Percentiles rank a stretch among this genome's conserved stretches.
phyloP scores from a whole-genome alignment of 73 alveolate genomes.

The Paramecium tetraurelia region DNA sequence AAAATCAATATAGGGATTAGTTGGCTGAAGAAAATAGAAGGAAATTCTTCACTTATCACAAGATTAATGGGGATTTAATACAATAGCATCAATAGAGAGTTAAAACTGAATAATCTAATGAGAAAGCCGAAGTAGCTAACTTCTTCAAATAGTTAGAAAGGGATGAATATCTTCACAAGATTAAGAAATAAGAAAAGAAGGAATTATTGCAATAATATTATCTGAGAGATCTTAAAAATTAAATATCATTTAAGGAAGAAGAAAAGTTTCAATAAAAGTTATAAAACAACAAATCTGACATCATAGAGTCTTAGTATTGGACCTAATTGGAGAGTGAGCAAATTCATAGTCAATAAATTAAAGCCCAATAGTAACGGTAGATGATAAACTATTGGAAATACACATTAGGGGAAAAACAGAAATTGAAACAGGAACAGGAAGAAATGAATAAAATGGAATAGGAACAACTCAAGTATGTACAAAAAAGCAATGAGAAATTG shows the following conservation, averaged over 20 bases:
- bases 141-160: neutral
- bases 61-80: neutral
- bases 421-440: neutral
- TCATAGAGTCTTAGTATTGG: conserved; percentile 19
- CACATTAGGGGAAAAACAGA: neutral
- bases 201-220: neutral
- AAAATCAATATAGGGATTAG: neutral
- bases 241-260: neutral
- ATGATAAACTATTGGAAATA: neutral
- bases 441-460: neutral
- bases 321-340: neutral
- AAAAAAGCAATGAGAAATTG: neutral
- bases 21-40: neutral
- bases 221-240: neutral
- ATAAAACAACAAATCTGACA: neutral
- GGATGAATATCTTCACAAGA: neutral
- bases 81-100: neutral
- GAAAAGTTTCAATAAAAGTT: neutral
- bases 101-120: neutral
- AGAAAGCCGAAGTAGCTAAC: neutral
- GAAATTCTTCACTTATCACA: neutral
- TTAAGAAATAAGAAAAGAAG: neutral
- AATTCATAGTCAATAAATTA: neutral
- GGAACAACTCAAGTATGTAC: neutral
- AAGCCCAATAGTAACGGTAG: neutral